phyloP scores from a whole-genome alignment of 257 asterid species.

The Scutellaria baicalensis region DNA sequence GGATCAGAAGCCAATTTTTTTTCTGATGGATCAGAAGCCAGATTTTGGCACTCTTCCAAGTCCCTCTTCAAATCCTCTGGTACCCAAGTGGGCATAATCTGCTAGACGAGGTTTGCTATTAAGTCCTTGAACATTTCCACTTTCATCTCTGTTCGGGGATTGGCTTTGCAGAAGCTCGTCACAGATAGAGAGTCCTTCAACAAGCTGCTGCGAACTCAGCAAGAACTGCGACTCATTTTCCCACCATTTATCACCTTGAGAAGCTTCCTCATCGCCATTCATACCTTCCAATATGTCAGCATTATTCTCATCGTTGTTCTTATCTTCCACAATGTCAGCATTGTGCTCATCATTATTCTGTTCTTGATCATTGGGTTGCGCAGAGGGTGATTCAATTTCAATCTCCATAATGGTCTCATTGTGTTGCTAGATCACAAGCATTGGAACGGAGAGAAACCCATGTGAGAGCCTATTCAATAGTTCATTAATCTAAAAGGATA shows the following conservation, averaged over 20 bases:
- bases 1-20: not conserved
- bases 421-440: conserved; percentile 27
- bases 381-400: conserved; percentile 27
- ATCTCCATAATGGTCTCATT: conserved; percentile 26
- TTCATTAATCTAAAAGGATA: not conserved
- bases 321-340: conserved; percentile 14
- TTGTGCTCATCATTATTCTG: conserved; percentile 19
- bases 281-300: conserved; percentile 21
- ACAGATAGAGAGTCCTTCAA: conserved; percentile 72
- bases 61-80: conserved; percentile 72
- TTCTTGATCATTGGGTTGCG: conserved; percentile 23
- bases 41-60: conserved; percentile 67
- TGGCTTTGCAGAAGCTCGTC: conserved; percentile 87
- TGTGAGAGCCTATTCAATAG: not conserved
- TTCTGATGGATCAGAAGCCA: conserved; percentile 33
- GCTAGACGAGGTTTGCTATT: conserved; percentile 47
- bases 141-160: conserved; percentile 65
- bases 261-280: conserved; percentile 23
- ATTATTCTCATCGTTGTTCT: conserved; percentile 17
- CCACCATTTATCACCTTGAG: conserved; percentile 67
- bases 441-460: conserved; percentile 6
- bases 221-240: conserved; percentile 56
- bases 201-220: conserved; percentile 82
- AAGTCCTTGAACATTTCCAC: conserved; percentile 21
- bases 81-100: conserved; percentile 70